Percentiles rank a stretch among this genome's conserved stretches.
These are phyloP conservation scores for Ascochyta rabiei DNA, from an alignment of 2,329 filamentous ascomycete species.

Conservation along the genomic window DNA sequence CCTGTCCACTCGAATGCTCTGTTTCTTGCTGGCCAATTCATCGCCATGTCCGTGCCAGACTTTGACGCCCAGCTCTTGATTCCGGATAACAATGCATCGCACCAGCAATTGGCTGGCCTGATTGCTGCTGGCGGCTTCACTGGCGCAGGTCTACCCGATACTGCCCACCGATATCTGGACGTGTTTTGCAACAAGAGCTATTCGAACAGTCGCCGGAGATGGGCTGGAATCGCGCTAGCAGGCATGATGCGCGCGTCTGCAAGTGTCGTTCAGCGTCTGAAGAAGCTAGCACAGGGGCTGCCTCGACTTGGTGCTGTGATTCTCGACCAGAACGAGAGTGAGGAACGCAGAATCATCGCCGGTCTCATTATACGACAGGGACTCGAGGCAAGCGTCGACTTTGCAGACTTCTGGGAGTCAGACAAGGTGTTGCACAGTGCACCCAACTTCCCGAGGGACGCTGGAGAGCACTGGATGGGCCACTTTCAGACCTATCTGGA, in stretches of 20 bases:
- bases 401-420: slow-evolving; percentile 36
- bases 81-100: slow-evolving; percentile 29
- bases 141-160: slow-evolving; percentile 13
- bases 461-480: slow-evolving; percentile 31
- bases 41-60: slow-evolving; percentile 21
- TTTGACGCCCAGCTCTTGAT: slow-evolving; percentile 31
- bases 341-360: slow-evolving; percentile 41
- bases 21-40: not conserved
- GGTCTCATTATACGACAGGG: slow-evolving; percentile 39
- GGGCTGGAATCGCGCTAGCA: slow-evolving; percentile 39
- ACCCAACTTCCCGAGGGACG: slow-evolving; percentile 29
- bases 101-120: slow-evolving; percentile 24
- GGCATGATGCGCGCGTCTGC: slow-evolving; percentile 32
- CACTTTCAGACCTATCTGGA: slow-evolving; percentile 40
- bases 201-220: slow-evolving; percentile 33
- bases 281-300: slow-evolving; percentile 14
- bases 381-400: slow-evolving; percentile 28
- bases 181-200: slow-evolving; percentile 32
- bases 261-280: slow-evolving; percentile 24
- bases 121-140: slow-evolving; percentile 18
- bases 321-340: slow-evolving; percentile 25
- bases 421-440: slow-evolving; percentile 28
- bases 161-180: slow-evolving; percentile 32
- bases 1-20: slow-evolving; percentile 11
- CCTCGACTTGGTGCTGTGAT: slow-evolving; percentile 34